Conservation (phyloP, 495 filamentous ascomycete genomes). For the Bombardia bombarda region DNA sequence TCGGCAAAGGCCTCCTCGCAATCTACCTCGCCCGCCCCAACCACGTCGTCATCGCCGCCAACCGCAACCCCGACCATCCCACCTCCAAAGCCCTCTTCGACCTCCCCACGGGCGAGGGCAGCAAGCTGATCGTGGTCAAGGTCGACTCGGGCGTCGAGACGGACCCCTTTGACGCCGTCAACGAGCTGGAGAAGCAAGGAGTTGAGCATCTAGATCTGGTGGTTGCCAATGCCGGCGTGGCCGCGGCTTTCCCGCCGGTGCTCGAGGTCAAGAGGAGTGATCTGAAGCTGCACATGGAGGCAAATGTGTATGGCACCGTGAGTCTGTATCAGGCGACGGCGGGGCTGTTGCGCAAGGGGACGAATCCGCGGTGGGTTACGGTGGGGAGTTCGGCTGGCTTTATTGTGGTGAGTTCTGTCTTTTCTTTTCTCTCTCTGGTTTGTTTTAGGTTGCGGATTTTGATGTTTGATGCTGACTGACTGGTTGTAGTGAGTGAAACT, state of each 20-base stretch:
- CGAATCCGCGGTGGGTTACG: not conserved
- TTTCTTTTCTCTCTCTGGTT: no score
- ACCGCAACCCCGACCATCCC: conserved; percentile 20
- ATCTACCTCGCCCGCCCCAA: not conserved
- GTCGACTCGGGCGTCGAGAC: conserved; percentile 15
- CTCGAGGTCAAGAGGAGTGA: conserved; percentile 20
- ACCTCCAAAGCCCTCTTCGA: conserved; percentile 14
- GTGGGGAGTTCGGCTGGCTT: not conserved
- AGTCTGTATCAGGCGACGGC: conserved; percentile 9
- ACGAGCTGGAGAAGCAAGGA: conserved; percentile 7
- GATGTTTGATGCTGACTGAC: no score
- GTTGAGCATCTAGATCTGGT: conserved; percentile 22
- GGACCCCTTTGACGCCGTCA: conserved; percentile 13
- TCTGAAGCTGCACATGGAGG: conserved; percentile 19
- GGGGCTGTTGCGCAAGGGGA: not conserved
- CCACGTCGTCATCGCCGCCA: conserved; percentile 25
- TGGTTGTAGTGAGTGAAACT: no score
- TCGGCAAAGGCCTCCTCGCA: not conserved
- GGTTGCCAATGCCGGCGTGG: conserved; percentile 25
- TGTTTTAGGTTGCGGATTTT: no score
- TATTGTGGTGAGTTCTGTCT: not conserved
- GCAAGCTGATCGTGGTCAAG: conserved; percentile 20
- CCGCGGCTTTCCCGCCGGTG: conserved; percentile 20
- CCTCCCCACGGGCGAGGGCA: conserved; percentile 12
- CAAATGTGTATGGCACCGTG: conserved; percentile 23